A percentile compares a stretch with the other conserved stretches of the same genome.
These are phyloP conservation scores for Nitzschia palea DNA, from an alignment of 108 stramenopile genomes.

Conservation along the genomic window DNA sequence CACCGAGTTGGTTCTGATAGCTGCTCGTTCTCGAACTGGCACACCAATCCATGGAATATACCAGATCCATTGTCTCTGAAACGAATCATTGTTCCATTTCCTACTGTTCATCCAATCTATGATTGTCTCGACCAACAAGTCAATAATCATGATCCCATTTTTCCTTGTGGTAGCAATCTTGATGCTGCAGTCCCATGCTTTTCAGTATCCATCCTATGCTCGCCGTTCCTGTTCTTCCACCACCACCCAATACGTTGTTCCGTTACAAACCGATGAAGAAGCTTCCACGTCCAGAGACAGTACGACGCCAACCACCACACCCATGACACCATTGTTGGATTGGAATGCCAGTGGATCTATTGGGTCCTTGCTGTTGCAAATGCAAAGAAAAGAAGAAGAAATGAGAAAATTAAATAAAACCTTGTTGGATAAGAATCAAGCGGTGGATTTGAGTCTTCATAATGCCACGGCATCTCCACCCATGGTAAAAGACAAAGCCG, in stretches of 20 bases:
- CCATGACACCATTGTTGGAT: neutral
- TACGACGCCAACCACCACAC: neutral
- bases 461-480: neutral
- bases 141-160: too few species aligned
- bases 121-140: too few species aligned
- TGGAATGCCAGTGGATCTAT: constrained; percentile 45
- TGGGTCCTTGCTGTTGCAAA: constrained; percentile 62
- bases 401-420: constrained; percentile 19
- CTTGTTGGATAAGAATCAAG: constrained; percentile 22
- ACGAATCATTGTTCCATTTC: neutral
- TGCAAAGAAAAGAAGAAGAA: constrained; percentile 52
- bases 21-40: too few species aligned
- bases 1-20: too few species aligned
- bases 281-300: neutral
- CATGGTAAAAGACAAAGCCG: neutral
- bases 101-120: constrained; percentile 1
- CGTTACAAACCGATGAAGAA: neutral
- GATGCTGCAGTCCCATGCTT: too few species aligned
- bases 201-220: too few species aligned
- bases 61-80: neutral
- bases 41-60: too few species aligned
- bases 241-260: neutral
- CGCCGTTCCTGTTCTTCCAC: neutral
- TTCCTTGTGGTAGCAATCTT: too few species aligned
- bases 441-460: neutral